Percentiles rank a stretch among this genome's conserved stretches.
These are phyloP conservation scores for Coleophoma crateriformis DNA, from an alignment of 2,329 filamentous ascomycete species.

Conservation along the genomic window DNA sequence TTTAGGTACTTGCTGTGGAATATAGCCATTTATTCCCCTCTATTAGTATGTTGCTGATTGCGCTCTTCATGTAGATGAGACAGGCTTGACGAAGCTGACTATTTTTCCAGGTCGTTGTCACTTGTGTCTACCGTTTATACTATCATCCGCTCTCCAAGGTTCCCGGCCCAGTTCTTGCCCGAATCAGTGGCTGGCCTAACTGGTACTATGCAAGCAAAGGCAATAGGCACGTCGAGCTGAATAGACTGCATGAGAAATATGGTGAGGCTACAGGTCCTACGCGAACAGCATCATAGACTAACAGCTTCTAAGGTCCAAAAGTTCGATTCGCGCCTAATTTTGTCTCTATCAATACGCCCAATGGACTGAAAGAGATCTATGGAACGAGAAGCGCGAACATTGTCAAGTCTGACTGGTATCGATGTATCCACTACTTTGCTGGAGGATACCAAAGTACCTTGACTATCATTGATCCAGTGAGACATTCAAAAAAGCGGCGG, in stretches of 20 bases:
- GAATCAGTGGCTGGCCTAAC: constrained; percentile 35
- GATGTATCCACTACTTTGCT: background rate
- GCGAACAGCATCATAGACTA: too few relatives aligned
- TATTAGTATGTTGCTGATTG: too few relatives aligned
- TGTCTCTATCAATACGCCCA: background rate
- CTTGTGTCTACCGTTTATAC: constrained; percentile 13
- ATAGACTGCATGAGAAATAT: background rate
- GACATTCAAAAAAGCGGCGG: background rate
- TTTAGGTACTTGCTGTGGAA: too few relatives aligned
- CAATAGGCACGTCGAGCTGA: constrained; percentile 32
- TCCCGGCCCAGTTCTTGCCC: constrained; percentile 26
- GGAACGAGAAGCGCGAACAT: background rate
- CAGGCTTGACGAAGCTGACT: too few relatives aligned
- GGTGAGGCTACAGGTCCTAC: background rate
- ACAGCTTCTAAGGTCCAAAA: background rate
- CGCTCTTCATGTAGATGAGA: too few relatives aligned
- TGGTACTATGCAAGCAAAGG: constrained; percentile 48
- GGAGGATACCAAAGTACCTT: background rate
- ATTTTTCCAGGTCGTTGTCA: too few relatives aligned
- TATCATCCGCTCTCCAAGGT: constrained; percentile 25
- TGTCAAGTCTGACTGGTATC: background rate
- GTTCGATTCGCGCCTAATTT: background rate
- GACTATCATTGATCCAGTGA: background rate
- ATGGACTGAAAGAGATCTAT: background rate
- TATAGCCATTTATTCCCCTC: too few relatives aligned